Conservation (phyloP, 768 basidiomycete genomes). For the Boletus huronensis region DNA sequence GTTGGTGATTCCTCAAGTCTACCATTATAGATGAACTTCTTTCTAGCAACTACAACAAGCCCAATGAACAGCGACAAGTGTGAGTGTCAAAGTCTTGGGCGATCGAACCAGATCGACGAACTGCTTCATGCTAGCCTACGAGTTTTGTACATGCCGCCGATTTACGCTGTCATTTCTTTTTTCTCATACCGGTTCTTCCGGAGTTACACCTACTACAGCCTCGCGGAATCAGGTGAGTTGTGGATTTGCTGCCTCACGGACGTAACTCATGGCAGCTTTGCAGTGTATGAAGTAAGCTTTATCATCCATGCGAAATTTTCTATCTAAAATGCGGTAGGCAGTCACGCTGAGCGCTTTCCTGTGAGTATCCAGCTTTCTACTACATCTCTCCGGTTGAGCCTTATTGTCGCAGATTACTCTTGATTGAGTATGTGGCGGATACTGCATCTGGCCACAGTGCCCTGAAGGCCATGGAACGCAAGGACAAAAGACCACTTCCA, state of each 20-base stretch:
- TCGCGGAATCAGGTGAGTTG: conserved; percentile 47
- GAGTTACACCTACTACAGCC: conserved; percentile 62
- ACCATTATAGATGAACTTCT: not conserved
- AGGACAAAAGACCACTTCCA: conserved; percentile 73
- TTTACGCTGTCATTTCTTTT: conserved; percentile 82
- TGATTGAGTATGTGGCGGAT: conserved; percentile 81
- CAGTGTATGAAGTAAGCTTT: conserved; percentile 64
- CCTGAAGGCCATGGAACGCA: conserved; percentile 65
- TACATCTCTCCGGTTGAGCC: not conserved
- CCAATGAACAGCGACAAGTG: conserved; percentile 77
- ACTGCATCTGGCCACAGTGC: conserved; percentile 62
- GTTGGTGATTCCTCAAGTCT: not conserved
- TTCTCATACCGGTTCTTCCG: conserved; percentile 84
- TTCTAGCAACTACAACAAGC: conserved; percentile 67
- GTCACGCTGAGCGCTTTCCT: conserved; percentile 84
- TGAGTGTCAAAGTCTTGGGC: conserved; percentile 31
- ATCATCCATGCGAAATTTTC: conserved; percentile 1
- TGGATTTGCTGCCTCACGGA: conserved; percentile 16
- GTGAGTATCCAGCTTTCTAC: conserved; percentile 38
- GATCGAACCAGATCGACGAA: not conserved
- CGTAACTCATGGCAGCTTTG: conserved; percentile 16
- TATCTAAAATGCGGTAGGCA: conserved; percentile 45
- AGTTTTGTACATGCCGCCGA: conserved; percentile 79
- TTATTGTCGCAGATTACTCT: conserved; percentile 51
- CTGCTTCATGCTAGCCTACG: conserved; percentile 49